These are phyloP conservation scores for Morella rubra DNA, from an alignment of 306 rosid species.

Conservation along the genomic window DNA sequence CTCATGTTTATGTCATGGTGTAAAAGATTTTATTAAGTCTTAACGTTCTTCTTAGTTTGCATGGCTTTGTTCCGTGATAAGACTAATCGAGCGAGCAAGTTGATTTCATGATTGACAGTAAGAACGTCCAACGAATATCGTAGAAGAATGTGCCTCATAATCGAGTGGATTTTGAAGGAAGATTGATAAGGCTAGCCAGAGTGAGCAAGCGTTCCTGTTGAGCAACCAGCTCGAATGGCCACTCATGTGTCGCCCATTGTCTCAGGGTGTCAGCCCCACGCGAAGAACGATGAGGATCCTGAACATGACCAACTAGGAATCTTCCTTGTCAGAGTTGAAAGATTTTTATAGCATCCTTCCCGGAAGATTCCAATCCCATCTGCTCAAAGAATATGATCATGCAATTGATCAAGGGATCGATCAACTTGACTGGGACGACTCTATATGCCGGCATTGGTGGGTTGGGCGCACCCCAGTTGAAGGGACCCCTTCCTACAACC, in stretches of 20 bases:
- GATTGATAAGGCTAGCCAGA: constrained; percentile 15
- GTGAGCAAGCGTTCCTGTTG: constrained; percentile 12
- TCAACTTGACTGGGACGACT: constrained; percentile 36
- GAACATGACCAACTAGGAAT: constrained; percentile 47
- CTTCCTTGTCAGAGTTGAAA: constrained; percentile 50
- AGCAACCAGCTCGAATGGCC: constrained; percentile 29
- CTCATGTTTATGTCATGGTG: background rate
- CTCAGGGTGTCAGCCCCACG: constrained; percentile 13
- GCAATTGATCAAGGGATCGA: constrained; percentile 16
- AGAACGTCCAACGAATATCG: background rate
- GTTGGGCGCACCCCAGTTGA: constrained; percentile 26
- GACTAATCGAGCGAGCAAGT: constrained; percentile 3
- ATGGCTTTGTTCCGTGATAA: constrained; percentile 10
- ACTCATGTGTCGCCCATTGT: constrained; percentile 19
- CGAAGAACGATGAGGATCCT: constrained; percentile 3
- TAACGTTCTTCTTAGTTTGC: background rate
- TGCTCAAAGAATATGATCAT: constrained; percentile 26
- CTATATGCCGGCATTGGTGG: constrained; percentile 28
- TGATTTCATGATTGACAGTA: background rate
- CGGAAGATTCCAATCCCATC: constrained; percentile 66
- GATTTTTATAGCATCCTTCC: constrained; percentile 27
- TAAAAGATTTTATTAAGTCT: background rate
- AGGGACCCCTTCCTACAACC: constrained; percentile 51
- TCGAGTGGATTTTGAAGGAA: constrained; percentile 37
- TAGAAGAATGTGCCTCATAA: constrained; percentile 9